Evolutionary conservation across 2,329 filamentous ascomycete genomes (phyloP), one percentile per base, ranked within the genome.

Genomic region (Stagonosporopsis chrysanthemi): DNA sequence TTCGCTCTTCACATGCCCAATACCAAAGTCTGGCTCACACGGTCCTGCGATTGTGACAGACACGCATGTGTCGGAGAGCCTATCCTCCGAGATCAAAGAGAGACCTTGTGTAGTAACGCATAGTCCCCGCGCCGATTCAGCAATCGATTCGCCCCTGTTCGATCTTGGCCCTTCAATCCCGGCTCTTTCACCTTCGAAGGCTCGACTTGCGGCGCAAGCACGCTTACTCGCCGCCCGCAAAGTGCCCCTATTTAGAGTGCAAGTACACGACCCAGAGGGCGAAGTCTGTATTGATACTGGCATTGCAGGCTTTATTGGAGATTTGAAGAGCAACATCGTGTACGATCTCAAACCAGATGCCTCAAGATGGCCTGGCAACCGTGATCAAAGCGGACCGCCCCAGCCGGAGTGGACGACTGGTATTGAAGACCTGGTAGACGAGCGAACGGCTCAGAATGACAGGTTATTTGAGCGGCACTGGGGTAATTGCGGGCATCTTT

Each of bases 201-300:
- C 88, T 1, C 86, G 89, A 0, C 78, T 87, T 6, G 83, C 85
- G 15, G 90, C 90, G 0, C 89, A 92, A 70, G 76, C 81, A 0
- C 82, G 89, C 0, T 82, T 91, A 22, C 84, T 90, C 35, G 80
- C 82, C 19, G 86, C 87, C 0, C 79, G 82, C 22, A 76, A 77
- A 23, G 67, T 76, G 1, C 85, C 86, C 1, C 79, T 81, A 15
- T 88, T 88, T 69, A 80, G 80, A 7, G 80, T 91, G 33, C 82
- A 85, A 11, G 81, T 92, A 1, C 73, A 68, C 59, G 72, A 77
- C 50, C 73, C 79, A 1, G 73, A 81, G 14, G 85, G 85, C 0
- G 72, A 75, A 1, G 64, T 86, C 0, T 71, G 80, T 1, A 82
- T 87, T 28, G 79, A 81, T 2, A 84, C 83, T 47, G 81, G 80